phyloP scores from a whole-genome alignment of 2,329 filamentous ascomycete species.

The Cladosporium sp. region DNA sequence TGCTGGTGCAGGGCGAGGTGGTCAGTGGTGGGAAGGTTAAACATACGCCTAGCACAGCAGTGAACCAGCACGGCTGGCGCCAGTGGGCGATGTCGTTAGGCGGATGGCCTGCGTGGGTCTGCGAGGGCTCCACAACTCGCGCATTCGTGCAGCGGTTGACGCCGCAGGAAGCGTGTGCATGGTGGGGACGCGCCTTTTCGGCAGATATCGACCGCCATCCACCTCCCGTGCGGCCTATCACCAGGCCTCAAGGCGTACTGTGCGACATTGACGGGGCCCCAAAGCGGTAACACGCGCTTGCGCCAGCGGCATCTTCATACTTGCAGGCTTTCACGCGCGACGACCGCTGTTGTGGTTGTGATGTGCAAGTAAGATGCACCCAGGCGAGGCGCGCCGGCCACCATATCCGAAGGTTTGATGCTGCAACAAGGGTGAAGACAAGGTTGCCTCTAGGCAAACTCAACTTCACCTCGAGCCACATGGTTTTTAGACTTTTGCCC shows the following conservation, averaged over 20 bases:
- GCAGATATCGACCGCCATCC: conserved; percentile 5
- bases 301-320: conserved; percentile 10
- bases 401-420: conserved; percentile 3
- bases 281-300: conserved; percentile 17
- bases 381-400: conserved; percentile 19
- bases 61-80: conserved; percentile 7
- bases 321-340: conserved; percentile 5
- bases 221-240: conserved; percentile 18
- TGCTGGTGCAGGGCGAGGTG: conserved; percentile 18
- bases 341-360: background rate
- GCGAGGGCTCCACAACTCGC: conserved; percentile 4
- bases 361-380: background rate
- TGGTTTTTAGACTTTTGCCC: conserved; percentile 18
- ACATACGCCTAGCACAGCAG: conserved; percentile 19
- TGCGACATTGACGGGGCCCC: conserved; percentile 7
- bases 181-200: conserved; percentile 16
- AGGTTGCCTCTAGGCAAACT: conserved; percentile 20
- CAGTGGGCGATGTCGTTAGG: conserved; percentile 9
- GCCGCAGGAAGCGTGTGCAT: conserved; percentile 17
- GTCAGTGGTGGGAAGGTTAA: conserved; percentile 15
- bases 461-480: conserved; percentile 18
- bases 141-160: conserved; percentile 7
- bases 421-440: conserved; percentile 15
- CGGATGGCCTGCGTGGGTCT: conserved; percentile 4
- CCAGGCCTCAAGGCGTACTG: conserved; percentile 2